Evolutionary conservation across 2,329 filamentous ascomycete genomes (phyloP).

Genomic region (Botrytis squamosa): DNA sequence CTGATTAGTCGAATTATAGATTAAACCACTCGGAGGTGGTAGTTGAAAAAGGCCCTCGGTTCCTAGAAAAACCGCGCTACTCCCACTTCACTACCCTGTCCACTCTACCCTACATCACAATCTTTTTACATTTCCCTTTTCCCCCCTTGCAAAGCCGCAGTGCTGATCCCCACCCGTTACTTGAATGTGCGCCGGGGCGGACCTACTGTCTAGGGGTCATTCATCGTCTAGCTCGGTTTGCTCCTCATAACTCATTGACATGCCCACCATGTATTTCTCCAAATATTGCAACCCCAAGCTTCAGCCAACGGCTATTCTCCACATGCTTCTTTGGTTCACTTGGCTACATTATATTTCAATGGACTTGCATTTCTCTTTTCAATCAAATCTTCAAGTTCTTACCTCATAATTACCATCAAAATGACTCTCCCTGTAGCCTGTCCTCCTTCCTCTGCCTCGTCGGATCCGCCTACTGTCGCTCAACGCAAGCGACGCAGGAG

Average conservation of each 20-base stretch:
- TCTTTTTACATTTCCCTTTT: slow-evolving; percentile 2
- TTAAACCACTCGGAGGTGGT: slow-evolving; percentile 21
- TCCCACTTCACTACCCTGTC: slow-evolving; percentile 12
- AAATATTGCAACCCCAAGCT: slow-evolving; percentile 24
- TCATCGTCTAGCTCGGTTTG: slow-evolving; percentile 22
- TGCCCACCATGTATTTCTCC: slow-evolving; percentile 27
- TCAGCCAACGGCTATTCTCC: slow-evolving; percentile 20
- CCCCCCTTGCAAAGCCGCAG: slow-evolving; percentile 29
- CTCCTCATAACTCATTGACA: slow-evolving; percentile 34
- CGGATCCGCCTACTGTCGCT: slow-evolving; percentile 37
- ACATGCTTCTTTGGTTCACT: slow-evolving; percentile 24
- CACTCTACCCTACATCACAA: slow-evolving; percentile 17
- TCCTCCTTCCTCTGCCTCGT: slow-evolving; percentile 33
- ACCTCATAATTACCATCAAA: slow-evolving; percentile 23
- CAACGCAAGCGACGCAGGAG: slow-evolving; percentile 72
- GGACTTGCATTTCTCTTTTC: slow-evolving; percentile 20
- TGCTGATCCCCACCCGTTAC: slow-evolving; percentile 31
- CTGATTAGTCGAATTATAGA: slow-evolving; percentile 22
- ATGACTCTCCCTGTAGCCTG: slow-evolving; percentile 40
- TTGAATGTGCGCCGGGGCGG: slow-evolving; percentile 24
- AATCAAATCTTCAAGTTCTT: slow-evolving; percentile 10
- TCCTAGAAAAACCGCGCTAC: slow-evolving; percentile 16
- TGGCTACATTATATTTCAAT: slow-evolving; percentile 22
- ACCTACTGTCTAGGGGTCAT: slow-evolving; percentile 17
- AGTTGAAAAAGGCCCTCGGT: slow-evolving; percentile 25